Percentiles rank a stretch among this genome's conserved stretches.
Conservation (phyloP, 1,139 yeast genomes). For the Saccharomyces hybrid region DNA sequence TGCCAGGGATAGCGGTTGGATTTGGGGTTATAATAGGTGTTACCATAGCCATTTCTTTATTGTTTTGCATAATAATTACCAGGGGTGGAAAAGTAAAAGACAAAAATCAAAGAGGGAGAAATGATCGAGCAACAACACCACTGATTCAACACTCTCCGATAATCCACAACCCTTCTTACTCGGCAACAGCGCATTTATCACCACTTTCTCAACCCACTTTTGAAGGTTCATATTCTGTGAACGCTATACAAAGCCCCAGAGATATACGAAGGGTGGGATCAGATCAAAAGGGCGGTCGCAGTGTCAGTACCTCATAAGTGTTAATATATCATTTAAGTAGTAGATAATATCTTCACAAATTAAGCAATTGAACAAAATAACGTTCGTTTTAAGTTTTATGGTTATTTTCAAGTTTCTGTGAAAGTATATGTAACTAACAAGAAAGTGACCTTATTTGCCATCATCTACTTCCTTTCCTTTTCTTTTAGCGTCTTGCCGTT, state of each 20-base stretch:
- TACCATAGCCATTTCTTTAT: conserved; percentile 33
- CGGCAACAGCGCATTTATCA: conserved; percentile 1
- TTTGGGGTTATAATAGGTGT: conserved; percentile 56
- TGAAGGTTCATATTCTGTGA: conserved; percentile 13
- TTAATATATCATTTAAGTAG: neutral
- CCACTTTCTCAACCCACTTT: conserved; percentile 5
- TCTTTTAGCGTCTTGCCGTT: no score
- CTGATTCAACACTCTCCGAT: neutral
- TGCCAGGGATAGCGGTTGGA: conserved; percentile 61
- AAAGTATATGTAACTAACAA: neutral
- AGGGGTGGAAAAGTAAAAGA: neutral
- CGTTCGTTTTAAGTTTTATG: neutral
- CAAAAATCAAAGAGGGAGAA: neutral
- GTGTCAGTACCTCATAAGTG: neutral
- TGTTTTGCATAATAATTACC: conserved; percentile 25
- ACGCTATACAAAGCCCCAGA: conserved; percentile 5
- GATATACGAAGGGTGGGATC: neutral
- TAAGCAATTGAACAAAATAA: neutral
- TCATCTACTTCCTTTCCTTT: no score
- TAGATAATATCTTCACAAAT: neutral
- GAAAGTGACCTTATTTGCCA: no score
- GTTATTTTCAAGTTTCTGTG: neutral
- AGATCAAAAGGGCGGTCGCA: neutral
- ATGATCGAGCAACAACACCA: neutral
- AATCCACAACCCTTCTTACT: conserved; percentile 3